These are phyloP conservation scores for Sporothrix schenckii DNA, from an alignment of 2,329 filamentous ascomycete species.

Conservation along the genomic window DNA sequence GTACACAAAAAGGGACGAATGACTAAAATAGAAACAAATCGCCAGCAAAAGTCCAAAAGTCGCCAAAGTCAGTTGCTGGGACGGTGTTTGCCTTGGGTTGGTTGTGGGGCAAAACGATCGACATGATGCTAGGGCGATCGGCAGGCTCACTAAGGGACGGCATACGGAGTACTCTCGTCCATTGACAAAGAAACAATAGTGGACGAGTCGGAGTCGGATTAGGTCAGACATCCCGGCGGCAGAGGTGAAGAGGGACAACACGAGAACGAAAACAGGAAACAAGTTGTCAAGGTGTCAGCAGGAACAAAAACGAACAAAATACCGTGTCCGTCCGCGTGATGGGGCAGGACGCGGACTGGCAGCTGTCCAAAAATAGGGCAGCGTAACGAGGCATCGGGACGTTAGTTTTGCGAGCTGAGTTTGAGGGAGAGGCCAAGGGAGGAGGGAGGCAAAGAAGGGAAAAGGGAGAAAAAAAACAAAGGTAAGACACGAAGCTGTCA, in stretches of 20 bases:
- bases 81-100: not conserved
- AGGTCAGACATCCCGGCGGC: too few relatives aligned
- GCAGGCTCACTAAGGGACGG: constrained; percentile 4
- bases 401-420: not conserved
- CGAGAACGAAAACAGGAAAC: not conserved
- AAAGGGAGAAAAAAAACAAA: not conserved
- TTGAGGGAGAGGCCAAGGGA: not conserved
- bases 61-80: too few relatives aligned
- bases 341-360: too few relatives aligned
- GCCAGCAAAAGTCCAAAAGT: not conserved
- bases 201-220: too few relatives aligned
- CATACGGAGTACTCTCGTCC: not conserved
- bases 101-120: not conserved
- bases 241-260: not conserved
- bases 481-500: not conserved
- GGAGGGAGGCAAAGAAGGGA: not conserved
- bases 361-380: constrained; percentile 3
- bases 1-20: not conserved
- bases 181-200: too few relatives aligned
- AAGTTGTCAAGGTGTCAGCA: too few relatives aligned
- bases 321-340: not conserved
- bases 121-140: not conserved
- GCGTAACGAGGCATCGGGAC: constrained; percentile 10
- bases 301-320: not conserved
- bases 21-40: not conserved